phyloP scores from a whole-genome alignment of 2,329 filamentous ascomycete species.

The Aureobasidium pullulans region DNA sequence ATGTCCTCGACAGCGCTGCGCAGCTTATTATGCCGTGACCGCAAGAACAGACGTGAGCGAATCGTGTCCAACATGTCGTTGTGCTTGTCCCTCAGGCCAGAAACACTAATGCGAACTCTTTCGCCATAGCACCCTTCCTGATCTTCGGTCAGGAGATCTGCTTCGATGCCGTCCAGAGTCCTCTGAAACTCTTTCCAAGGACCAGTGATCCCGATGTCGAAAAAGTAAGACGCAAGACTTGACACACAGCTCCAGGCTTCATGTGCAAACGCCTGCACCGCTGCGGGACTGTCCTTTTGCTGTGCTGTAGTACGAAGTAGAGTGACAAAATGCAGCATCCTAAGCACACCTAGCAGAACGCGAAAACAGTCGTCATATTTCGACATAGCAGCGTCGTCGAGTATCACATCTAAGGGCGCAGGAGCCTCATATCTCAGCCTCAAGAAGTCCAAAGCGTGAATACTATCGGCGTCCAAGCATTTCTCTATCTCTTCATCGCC shows the following conservation, averaged over 20 bases:
- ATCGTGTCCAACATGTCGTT: slow-evolving; percentile 24
- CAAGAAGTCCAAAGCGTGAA: slow-evolving; percentile 90
- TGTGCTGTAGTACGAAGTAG: slow-evolving; percentile 25
- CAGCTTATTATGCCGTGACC: slow-evolving; percentile 23
- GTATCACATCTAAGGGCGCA: slow-evolving; percentile 60
- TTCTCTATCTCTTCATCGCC: slow-evolving; percentile 69
- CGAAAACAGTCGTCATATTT: slow-evolving; percentile 86
- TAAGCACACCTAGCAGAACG: slow-evolving; percentile 64
- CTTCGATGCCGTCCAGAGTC: slow-evolving; percentile 58
- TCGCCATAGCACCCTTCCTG: slow-evolving; percentile 33
- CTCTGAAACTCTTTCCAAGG: slow-evolving; percentile 66
- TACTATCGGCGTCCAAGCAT: slow-evolving; percentile 72
- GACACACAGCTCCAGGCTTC: slow-evolving; percentile 76
- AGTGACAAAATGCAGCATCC: slow-evolving; percentile 56
- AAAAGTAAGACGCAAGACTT: slow-evolving; percentile 66
- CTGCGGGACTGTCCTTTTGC: slow-evolving; percentile 18
- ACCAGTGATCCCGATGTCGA: slow-evolving; percentile 66
- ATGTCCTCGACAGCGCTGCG: slow-evolving; percentile 21
- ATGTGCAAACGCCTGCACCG: slow-evolving; percentile 48
- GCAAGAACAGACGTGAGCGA: slow-evolving; percentile 25
- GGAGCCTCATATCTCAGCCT: slow-evolving; percentile 78
- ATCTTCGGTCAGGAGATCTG: slow-evolving; percentile 43
- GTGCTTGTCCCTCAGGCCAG: slow-evolving; percentile 22
- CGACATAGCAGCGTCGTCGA: slow-evolving; percentile 61
- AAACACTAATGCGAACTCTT: slow-evolving; percentile 19